Evolutionary conservation across 1,284 basidiomycete species (phyloP).

Genomic region (Psilocybe mexicana): DNA sequence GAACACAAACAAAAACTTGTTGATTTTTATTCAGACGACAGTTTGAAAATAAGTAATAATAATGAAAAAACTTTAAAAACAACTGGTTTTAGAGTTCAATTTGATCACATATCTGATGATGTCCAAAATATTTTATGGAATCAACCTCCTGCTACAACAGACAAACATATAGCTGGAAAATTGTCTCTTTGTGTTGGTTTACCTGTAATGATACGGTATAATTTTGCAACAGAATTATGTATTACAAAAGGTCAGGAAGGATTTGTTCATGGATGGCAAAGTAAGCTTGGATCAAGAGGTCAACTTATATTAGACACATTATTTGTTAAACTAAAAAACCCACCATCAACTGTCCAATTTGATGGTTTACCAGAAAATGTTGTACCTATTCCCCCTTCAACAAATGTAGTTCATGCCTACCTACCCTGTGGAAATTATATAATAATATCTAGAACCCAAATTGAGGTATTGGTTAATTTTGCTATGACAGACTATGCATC

Average conservation of each 20-base stretch:
- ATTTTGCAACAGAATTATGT: too few species aligned
- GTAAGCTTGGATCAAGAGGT: neutral
- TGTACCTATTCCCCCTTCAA: constrained; percentile 6
- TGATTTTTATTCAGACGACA: too few species aligned
- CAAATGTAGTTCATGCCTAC: neutral
- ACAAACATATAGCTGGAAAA: too few species aligned
- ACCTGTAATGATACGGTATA: constrained; percentile 26
- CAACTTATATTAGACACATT: constrained; percentile 10
- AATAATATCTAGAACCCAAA: constrained; percentile 19
- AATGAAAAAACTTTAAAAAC: too few species aligned
- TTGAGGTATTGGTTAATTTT: constrained; percentile 26
- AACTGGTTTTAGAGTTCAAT: too few species aligned
- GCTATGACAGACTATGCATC: constrained; percentile 33
- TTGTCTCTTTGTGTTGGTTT: neutral
- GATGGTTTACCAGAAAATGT: too few species aligned
- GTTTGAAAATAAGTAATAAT: too few species aligned
- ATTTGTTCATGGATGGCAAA: constrained; percentile 33
- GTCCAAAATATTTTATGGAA: too few species aligned
- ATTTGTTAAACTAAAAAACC: constrained; percentile 12
- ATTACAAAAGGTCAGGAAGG: constrained; percentile 42
- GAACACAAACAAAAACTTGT: too few species aligned
- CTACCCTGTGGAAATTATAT: too few species aligned
- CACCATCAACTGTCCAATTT: constrained; percentile 12
- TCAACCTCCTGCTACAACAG: too few species aligned
- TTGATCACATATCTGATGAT: too few species aligned